These are phyloP conservation scores for Adansonia madagascariensis DNA, from an alignment of 441 rosid genomes.

Conservation along the genomic window DNA sequence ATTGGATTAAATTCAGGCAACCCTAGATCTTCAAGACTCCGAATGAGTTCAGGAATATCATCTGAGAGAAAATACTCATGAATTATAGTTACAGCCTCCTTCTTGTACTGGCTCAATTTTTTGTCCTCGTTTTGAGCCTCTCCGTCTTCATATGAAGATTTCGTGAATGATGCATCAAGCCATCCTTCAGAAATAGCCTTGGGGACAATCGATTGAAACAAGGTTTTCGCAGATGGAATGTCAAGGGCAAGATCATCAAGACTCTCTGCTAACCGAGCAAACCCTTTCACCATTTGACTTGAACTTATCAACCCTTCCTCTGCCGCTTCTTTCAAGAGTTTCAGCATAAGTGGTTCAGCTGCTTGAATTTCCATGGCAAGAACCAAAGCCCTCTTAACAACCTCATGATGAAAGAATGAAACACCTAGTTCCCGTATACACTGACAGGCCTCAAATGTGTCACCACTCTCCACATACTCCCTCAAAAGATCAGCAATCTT, in stretches of 20 bases:
- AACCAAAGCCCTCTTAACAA: conserved; percentile 92
- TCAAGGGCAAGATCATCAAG: conserved; percentile 97
- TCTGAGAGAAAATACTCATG: conserved; percentile 96
- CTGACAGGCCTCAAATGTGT: conserved; percentile 86
- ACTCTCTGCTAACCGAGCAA: conserved; percentile 78
- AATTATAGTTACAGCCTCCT: conserved; percentile 75
- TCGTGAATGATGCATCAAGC: conserved; percentile 74
- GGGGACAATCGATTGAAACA: conserved; percentile 64
- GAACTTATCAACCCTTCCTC: conserved; percentile 94
- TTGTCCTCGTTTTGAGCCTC: conserved; percentile 45
- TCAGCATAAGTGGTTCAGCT: conserved; percentile 67
- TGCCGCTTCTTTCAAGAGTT: conserved; percentile 83
- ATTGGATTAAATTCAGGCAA: conserved; percentile 73
- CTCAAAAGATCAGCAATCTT: conserved; percentile 81
- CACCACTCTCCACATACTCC: conserved; percentile 86
- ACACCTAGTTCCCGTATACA: conserved; percentile 92
- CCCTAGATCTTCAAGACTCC: conserved; percentile 87
- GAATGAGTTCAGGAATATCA: conserved; percentile 94
- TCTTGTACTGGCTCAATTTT: conserved; percentile 67
- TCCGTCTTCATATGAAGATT: conserved; percentile 48
- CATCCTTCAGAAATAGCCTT: conserved; percentile 85
- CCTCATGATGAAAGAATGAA: conserved; percentile 96
- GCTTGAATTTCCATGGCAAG: conserved; percentile 80
- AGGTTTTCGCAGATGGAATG: conserved; percentile 77
- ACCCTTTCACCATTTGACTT: conserved; percentile 94